Evolutionary conservation across 495 filamentous ascomycete species (phyloP), one percentile per base, ranked within the genome.

Genomic region (Jackrogersella multiformis): DNA sequence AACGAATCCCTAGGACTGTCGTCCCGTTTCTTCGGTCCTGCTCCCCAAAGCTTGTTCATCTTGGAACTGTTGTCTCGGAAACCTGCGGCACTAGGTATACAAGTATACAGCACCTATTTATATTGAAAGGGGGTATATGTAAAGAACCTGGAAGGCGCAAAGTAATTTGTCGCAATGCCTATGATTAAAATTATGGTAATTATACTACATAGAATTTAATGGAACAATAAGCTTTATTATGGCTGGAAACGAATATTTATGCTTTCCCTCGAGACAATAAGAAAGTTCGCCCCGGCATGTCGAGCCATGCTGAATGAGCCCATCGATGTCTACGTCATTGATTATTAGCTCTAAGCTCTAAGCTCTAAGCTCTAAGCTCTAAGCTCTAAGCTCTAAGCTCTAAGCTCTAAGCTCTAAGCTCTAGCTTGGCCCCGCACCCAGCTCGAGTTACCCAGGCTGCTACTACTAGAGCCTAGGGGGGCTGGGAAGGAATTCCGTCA

Each of bases 11-110:
- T 56, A 13, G 69, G 54, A 13, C 66, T 54, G 20, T 74, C 67
- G 26, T 74, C 72, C 7, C 68, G 51, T 38, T 75, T 76, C 53
- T 81, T 77, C 38, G 56, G 42, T 20, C 62, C 68, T 59, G 63
- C 65, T 63, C 70, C 70, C 70, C 68, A 73, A 0, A 71, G 64
- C 18, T 64, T 66, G 44, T 84, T 78, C 66, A 84, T 84, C 58
- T 81, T 86, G 32, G 64, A 74, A 34, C 73, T 77, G 26, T 8
- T 16, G 28, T 56, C 34, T 32, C 46, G 36, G 28, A 24, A 5
- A 42, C 44, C 20, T 8, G n/a, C n/a, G n/a, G n/a, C n/a, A 32
- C 26, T 49, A 34, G 9, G 12, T 18, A 36, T 41, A n/a, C 30
- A 36, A 23, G 18, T 35, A 38, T 18, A 53, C 18, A 34, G 21